Evolutionary conservation across 768 basidiomycete species (phyloP).

Genomic region (Kwoniella botswanensis): DNA sequence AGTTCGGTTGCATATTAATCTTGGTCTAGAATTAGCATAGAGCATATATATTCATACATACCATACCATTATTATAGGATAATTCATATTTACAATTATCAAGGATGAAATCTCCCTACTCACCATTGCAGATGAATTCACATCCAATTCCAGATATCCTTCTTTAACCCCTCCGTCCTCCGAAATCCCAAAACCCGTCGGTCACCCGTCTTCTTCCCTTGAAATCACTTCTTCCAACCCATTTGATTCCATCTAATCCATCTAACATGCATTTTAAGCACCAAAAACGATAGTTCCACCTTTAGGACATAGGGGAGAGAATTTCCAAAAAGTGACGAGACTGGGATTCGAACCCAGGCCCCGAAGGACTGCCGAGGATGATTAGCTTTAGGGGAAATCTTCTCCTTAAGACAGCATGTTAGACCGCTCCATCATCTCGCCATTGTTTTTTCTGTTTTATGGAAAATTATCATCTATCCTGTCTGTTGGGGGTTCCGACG

Average conservation of each 20-base stretch:
- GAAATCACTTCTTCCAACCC: not conserved
- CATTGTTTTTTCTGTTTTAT: not conserved
- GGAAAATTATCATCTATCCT: too few species aligned
- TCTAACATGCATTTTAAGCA: not conserved
- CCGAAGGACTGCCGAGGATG: slow-evolving; percentile 34
- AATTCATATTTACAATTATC: not conserved
- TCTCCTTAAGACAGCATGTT: slow-evolving; percentile 32
- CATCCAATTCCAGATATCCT: too few species aligned
- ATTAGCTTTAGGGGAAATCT: slow-evolving; percentile 16
- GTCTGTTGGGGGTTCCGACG: too few species aligned
- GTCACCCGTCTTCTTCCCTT: not conserved
- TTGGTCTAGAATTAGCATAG: not conserved
- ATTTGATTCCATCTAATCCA: not conserved
- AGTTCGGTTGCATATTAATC: not conserved
- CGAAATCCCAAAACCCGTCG: not conserved
- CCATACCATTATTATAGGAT: too few species aligned
- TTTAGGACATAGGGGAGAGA: not conserved
- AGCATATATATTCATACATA: not conserved
- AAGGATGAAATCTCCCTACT: not conserved
- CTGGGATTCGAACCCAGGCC: slow-evolving; percentile 36
- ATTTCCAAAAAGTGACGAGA: slow-evolving; percentile 18
- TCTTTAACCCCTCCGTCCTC: too few species aligned
- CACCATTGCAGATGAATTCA: not conserved
- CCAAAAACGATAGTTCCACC: not conserved
- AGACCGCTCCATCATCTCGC: slow-evolving; percentile 33